These are phyloP conservation scores for Asterophora lycoperdoides DNA, from an alignment of 768 basidiomycete species.

Conservation along the genomic window DNA sequence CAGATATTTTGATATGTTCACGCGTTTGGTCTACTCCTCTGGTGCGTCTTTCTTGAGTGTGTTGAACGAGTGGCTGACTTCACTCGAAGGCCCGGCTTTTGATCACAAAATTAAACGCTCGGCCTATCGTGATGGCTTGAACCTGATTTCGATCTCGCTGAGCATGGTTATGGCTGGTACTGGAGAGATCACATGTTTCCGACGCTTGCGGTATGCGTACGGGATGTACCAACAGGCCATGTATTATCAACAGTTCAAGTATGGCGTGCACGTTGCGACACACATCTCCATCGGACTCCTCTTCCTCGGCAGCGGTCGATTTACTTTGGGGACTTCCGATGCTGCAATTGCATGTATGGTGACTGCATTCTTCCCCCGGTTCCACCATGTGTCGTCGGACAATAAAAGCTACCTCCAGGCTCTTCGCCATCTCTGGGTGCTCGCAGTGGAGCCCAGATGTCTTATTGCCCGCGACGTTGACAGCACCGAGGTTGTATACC, in stretches of 20 bases:
- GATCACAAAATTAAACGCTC: slow-evolving; percentile 87
- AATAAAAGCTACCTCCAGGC: slow-evolving; percentile 92
- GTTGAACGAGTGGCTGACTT: slow-evolving; percentile 2
- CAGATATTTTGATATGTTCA: slow-evolving; percentile 76
- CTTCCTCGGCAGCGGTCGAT: slow-evolving; percentile 91
- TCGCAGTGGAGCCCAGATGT: slow-evolving; percentile 93
- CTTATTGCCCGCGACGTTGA: slow-evolving; percentile 91
- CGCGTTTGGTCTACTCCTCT: slow-evolving; percentile 60
- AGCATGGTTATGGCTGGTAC: slow-evolving; percentile 98
- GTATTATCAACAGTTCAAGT: slow-evolving; percentile 65
- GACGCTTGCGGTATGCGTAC: slow-evolving; percentile 83
- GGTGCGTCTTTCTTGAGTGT: slow-evolving; percentile 40
- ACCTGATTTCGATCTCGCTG: slow-evolving; percentile 79
- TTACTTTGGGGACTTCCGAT: slow-evolving; percentile 88
- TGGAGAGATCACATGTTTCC: slow-evolving; percentile 86
- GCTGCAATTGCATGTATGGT: slow-evolving; percentile 89
- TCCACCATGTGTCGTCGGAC: slow-evolving; percentile 72
- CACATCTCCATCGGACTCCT: slow-evolving; percentile 89
- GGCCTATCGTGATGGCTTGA: slow-evolving; percentile 83
- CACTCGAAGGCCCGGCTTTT: slow-evolving; percentile 62
- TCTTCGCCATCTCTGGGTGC: slow-evolving; percentile 91
- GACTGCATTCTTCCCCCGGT: slow-evolving; percentile 89
- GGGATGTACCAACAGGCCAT: slow-evolving; percentile 73
- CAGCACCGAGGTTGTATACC: slow-evolving; percentile 83
- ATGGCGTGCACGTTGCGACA: slow-evolving; percentile 86